phyloP scores from a whole-genome alignment of 345 rosid genomes.

The Raphanus sativus region DNA sequence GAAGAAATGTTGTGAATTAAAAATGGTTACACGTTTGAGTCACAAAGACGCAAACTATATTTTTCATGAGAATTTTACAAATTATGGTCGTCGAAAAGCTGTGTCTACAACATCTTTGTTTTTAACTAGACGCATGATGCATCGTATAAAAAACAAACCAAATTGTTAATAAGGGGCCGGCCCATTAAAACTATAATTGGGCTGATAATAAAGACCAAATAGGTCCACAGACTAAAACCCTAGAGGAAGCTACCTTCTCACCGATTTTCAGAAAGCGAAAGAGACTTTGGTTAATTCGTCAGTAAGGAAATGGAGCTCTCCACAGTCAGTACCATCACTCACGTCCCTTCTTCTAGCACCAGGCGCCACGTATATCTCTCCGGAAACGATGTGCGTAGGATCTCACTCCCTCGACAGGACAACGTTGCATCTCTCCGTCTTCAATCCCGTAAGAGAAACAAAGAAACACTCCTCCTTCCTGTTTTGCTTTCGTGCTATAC shows the following conservation, averaged over 20 bases:
- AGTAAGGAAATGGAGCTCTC: conserved; percentile 50
- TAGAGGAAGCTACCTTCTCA: background rate
- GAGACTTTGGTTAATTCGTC: background rate
- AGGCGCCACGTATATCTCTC: conserved; percentile 15
- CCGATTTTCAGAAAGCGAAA: background rate
- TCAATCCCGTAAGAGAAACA: conserved; percentile 45
- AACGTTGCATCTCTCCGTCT: conserved; percentile 18
- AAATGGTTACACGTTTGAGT: too few species aligned
- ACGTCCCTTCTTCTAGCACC: conserved; percentile 18
- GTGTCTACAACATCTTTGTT: too few species aligned
- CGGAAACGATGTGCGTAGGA: conserved; percentile 5
- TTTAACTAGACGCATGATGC: too few species aligned
- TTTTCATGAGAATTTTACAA: too few species aligned
- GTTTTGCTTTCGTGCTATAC: too few species aligned
- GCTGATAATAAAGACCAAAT: background rate
- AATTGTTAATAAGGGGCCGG: background rate
- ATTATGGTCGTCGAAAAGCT: too few species aligned
- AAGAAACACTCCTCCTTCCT: conserved; percentile 33
- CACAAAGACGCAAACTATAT: too few species aligned
- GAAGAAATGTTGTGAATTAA: too few species aligned
- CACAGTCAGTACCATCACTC: conserved; percentile 27
- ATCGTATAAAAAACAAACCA: too few species aligned
- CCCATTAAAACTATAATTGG: background rate
- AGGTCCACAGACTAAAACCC: conserved; percentile 17
- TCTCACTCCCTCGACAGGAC: conserved; percentile 32